Conservation (phyloP, 2,329 filamentous ascomycete genomes). For the Pseudogymnoascus sp. region DNA sequence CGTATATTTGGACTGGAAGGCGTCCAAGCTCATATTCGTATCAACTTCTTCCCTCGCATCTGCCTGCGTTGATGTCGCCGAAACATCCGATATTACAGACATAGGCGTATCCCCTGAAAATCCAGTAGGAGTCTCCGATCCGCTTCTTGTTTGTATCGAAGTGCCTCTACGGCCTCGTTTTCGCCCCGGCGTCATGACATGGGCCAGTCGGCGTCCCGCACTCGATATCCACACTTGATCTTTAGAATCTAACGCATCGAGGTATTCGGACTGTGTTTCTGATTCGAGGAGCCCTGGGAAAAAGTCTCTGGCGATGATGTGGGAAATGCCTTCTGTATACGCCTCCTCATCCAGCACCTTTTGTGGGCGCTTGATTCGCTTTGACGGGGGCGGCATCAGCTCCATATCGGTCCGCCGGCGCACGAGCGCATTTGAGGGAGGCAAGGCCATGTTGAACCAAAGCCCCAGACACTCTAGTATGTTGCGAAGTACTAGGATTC, state of each 20-base stretch:
- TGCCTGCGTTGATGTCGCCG: slow-evolving; percentile 30
- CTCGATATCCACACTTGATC: slow-evolving; percentile 80
- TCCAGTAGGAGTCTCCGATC: slow-evolving; percentile 51
- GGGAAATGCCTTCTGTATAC: slow-evolving; percentile 81
- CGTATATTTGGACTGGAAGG: slow-evolving; percentile 89
- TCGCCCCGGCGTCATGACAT: slow-evolving; percentile 74
- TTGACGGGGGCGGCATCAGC: slow-evolving; percentile 86
- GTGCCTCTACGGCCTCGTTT: slow-evolving; percentile 29
- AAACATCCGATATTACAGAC: slow-evolving; percentile 40
- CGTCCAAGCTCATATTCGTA: slow-evolving; percentile 69
- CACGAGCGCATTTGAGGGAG: slow-evolving; percentile 50
- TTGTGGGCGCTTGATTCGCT: slow-evolving; percentile 84
- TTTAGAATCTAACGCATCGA: slow-evolving; percentile 81
- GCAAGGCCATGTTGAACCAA: slow-evolving; percentile 9
- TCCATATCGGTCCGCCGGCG: slow-evolving; percentile 55
- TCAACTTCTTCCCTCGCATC: slow-evolving; percentile 48
- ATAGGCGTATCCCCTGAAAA: slow-evolving; percentile 68
- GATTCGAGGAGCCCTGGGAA: slow-evolving; percentile 85
- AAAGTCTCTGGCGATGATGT: slow-evolving; percentile 94
- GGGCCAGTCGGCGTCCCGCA: slow-evolving; percentile 61
- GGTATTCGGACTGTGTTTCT: slow-evolving; percentile 82
- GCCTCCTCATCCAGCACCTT: slow-evolving; percentile 88
- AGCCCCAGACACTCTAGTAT: slow-evolving; percentile 30
- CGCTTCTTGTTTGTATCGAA: slow-evolving; percentile 26
- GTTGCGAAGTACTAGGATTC: slow-evolving; percentile 11